These are phyloP conservation scores for Sistotremastrum niveocremeum DNA, from an alignment of 768 basidiomycete genomes.

Conservation along the genomic window DNA sequence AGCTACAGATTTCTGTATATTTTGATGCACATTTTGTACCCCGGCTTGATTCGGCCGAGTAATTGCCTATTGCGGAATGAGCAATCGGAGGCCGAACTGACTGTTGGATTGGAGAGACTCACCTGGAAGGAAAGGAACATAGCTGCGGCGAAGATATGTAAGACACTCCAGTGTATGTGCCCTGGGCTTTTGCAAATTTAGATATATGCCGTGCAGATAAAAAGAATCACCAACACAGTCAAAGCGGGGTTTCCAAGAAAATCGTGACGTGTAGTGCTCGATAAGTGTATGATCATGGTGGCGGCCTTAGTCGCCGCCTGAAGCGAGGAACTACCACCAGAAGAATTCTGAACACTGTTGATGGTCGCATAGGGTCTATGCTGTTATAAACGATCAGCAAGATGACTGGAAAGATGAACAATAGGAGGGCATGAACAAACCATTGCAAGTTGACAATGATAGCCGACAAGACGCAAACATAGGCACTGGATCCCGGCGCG, in stretches of 20 bases:
- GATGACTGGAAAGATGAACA: too few relatives aligned
- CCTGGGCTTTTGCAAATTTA: constrained; percentile 28
- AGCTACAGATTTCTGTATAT: constrained; percentile 53
- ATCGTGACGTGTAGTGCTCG: constrained; percentile 62
- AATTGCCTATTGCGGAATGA: constrained; percentile 18
- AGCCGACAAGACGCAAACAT: too few relatives aligned
- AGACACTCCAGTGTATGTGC: constrained; percentile 75
- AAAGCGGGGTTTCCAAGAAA: constrained; percentile 55
- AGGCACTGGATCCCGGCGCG: constrained; percentile 52
- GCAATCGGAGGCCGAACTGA: too few relatives aligned
- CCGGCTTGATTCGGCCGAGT: constrained; percentile 70
- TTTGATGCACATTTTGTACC: constrained; percentile 60
- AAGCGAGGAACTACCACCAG: constrained; percentile 16
- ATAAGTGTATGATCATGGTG: constrained; percentile 65
- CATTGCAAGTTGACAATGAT: too few relatives aligned
- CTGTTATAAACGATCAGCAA: too few relatives aligned
- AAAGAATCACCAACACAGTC: constrained; percentile 26
- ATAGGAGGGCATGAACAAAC: too few relatives aligned
- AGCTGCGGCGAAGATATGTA: constrained; percentile 74
- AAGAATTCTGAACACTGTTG: too few relatives aligned
- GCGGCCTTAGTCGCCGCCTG: constrained; percentile 67
- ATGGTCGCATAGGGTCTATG: too few relatives aligned
- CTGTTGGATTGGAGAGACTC: neutral
- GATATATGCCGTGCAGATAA: too few relatives aligned
- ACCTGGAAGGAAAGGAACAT: constrained; percentile 91